A percentile compares a stretch with the other conserved stretches of the same genome.
Evolutionary conservation across 2,329 filamentous ascomycete genomes (phyloP).

Genomic region (Stylonectria norvegica): DNA sequence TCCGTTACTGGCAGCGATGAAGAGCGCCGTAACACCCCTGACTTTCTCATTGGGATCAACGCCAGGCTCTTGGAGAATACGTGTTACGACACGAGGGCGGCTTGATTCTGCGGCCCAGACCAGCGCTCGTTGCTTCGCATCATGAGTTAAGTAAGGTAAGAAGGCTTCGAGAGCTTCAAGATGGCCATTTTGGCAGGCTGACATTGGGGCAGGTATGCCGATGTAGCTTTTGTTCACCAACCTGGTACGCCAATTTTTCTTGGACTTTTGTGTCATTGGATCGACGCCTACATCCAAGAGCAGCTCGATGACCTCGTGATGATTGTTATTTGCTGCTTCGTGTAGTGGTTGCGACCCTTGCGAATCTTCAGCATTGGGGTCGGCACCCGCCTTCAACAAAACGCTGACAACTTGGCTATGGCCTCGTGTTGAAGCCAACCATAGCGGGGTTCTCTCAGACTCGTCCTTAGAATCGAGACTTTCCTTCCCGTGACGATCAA

Average conservation of each 20-base stretch:
- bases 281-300: constrained; percentile 2
- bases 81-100: constrained; percentile 1
- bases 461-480: not conserved
- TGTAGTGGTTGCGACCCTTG: not conserved
- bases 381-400: constrained; percentile 3
- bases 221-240: too few relatives aligned
- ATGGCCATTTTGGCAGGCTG: constrained; percentile 2
- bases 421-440: not conserved
- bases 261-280: too few relatives aligned
- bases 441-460: not conserved
- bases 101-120: not conserved
- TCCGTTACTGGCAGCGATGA: not conserved
- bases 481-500: constrained; percentile 1
- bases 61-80: constrained; percentile 2
- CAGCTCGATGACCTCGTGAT: not conserved
- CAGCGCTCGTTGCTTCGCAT: not conserved
- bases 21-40: not conserved
- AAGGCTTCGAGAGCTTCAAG: not conserved
- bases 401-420: not conserved
- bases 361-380: not conserved
- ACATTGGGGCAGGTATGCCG: too few relatives aligned
- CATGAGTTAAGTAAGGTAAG: not conserved
- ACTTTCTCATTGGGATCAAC: constrained; percentile 1
- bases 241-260: too few relatives aligned
- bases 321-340: not conserved